Evolutionary conservation across 768 basidiomycete species (phyloP).

Genomic region (Tricholoma matsutake): DNA sequence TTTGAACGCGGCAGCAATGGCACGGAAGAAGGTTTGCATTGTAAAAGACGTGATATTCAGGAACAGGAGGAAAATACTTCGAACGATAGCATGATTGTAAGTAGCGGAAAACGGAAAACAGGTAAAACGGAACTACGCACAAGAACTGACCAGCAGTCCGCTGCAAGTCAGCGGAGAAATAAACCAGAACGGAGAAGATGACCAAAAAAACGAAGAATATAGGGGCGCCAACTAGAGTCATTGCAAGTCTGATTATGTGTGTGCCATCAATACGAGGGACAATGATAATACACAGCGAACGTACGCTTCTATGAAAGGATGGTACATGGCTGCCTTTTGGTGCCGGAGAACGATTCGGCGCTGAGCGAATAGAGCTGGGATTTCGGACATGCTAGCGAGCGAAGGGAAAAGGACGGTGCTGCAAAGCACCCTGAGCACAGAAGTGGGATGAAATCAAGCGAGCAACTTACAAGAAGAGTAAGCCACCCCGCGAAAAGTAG

Average conservation of each 20-base stretch:
- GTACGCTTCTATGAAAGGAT: constrained; percentile 45
- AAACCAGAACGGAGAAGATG: constrained; percentile 49
- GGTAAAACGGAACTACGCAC: constrained; percentile 35
- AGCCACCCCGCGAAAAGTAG: constrained; percentile 56
- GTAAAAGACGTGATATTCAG: constrained; percentile 53
- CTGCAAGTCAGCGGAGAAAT: constrained; percentile 62
- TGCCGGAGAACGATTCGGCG: constrained; percentile 60
- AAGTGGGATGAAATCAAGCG: not conserved
- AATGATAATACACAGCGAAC: constrained; percentile 11
- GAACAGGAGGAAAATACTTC: constrained; percentile 53
- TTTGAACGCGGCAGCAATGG: constrained; percentile 56
- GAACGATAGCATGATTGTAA: not conserved
- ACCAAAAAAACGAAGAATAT: constrained; percentile 46
- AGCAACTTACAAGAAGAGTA: constrained; percentile 34
- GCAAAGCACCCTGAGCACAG: too few species aligned
- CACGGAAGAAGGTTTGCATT: constrained; percentile 77
- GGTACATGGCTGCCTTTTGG: constrained; percentile 58
- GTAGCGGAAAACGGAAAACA: too few species aligned
- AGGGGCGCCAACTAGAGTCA: constrained; percentile 58
- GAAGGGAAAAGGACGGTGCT: constrained; percentile 60
- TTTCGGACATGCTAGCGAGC: constrained; percentile 60
- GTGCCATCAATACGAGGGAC: not conserved
- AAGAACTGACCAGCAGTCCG: constrained; percentile 59
- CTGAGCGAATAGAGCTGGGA: constrained; percentile 58
- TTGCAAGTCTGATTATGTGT: not conserved